phyloP scores from a whole-genome alignment of 441 rosid genomes.

The Adansonia gregorii region DNA sequence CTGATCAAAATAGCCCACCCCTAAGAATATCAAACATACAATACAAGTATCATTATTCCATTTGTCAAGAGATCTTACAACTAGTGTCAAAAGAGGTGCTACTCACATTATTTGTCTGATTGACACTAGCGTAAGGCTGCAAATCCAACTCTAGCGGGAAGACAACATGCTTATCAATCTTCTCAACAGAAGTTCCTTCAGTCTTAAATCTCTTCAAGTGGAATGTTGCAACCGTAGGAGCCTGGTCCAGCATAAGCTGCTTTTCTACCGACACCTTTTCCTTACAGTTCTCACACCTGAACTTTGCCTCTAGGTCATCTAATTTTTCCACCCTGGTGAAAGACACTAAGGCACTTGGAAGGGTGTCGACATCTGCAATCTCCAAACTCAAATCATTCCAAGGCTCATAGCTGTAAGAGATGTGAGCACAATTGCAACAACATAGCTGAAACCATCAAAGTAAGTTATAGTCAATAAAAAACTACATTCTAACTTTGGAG shows the following conservation, averaged over 20 bases:
- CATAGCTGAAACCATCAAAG: slow-evolving; percentile 25
- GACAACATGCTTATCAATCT: slow-evolving; percentile 65
- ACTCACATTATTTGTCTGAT: slow-evolving; percentile 46
- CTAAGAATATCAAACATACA: background rate
- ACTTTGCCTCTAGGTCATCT: slow-evolving; percentile 31
- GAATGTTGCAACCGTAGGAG: slow-evolving; percentile 65
- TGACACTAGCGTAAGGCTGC: slow-evolving; percentile 50
- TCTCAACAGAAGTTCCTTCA: slow-evolving; percentile 60
- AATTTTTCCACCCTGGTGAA: slow-evolving; percentile 22
- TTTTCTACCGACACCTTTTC: slow-evolving; percentile 65
- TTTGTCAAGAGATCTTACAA: background rate
- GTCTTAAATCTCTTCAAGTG: slow-evolving; percentile 85
- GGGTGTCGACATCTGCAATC: slow-evolving; percentile 23
- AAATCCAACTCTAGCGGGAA: slow-evolving; percentile 81
- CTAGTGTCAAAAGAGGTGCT: background rate
- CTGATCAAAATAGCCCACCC: background rate
- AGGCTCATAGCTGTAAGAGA: slow-evolving; percentile 23
- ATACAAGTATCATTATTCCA: background rate
- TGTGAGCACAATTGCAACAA: slow-evolving; percentile 27
- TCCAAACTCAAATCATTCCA: slow-evolving; percentile 27
- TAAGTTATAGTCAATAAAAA: background rate
- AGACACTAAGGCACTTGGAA: slow-evolving; percentile 17
- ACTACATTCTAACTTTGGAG: background rate
- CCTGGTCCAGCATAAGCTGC: slow-evolving; percentile 68
- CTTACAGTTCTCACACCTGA: slow-evolving; percentile 66